These are phyloP conservation scores for Rhododendron vialii DNA, from an alignment of 148 eudicot species.

Conservation along the genomic window DNA sequence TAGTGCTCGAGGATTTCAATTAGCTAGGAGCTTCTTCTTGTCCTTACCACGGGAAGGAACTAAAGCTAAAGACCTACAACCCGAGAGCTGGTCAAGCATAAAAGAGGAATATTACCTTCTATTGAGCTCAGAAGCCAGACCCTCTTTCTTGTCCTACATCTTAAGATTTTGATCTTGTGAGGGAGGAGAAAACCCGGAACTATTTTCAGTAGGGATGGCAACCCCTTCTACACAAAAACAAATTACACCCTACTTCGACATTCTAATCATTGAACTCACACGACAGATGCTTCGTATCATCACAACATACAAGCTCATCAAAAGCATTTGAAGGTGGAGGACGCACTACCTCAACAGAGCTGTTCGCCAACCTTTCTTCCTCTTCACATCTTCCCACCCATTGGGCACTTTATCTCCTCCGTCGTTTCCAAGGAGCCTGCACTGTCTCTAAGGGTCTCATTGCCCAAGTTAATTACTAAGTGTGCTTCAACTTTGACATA, in stretches of 20 bases:
- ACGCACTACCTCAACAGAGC: neutral
- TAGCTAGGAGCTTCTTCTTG: neutral
- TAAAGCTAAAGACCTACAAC: neutral
- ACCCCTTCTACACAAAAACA: neutral
- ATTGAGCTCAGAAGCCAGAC: neutral
- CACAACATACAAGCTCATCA: neutral
- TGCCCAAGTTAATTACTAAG: neutral
- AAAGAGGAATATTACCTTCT: neutral
- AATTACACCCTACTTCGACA: neutral
- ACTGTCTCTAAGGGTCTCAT: neutral
- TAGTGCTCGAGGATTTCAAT: neutral
- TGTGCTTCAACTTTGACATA: neutral
- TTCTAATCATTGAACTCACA: neutral
- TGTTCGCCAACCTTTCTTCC: neutral
- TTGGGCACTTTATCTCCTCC: neutral
- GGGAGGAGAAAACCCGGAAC: neutral
- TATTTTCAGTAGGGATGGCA: neutral
- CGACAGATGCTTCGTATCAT: neutral
- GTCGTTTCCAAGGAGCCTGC: neutral
- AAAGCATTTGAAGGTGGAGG: neutral
- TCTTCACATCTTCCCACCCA: neutral
- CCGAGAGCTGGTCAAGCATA: neutral
- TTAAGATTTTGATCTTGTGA: neutral
- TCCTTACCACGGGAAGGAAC: neutral
- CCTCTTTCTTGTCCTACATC: neutral